These are phyloP conservation scores for Medakamo hakoo DNA, from an alignment of 139 green algal species.

Conservation along the genomic window DNA sequence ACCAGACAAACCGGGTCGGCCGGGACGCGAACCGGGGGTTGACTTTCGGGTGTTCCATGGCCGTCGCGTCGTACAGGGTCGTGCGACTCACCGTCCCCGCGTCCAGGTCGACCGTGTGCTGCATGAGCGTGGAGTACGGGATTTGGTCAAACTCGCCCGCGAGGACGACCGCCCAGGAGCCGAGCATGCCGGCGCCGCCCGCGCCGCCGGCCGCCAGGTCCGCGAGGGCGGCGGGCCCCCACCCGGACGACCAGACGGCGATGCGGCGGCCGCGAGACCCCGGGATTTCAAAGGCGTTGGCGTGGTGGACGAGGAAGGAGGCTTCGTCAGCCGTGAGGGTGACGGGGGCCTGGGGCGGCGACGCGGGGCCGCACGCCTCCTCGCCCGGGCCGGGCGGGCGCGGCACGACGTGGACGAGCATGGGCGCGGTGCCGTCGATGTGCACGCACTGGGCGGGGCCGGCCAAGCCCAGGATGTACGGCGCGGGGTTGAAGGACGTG, in stretches of 20 bases:
- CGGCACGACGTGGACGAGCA: conserved; percentile 6
- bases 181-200: conserved; percentile 6
- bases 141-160: conserved; percentile 10
- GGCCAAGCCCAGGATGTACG: conserved; percentile 12
- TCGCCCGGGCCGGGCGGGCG: not conserved
- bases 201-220: not conserved
- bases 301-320: conserved; percentile 62
- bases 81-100: not conserved
- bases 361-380: not conserved
- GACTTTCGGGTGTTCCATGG: not conserved
- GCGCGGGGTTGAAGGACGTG: not conserved
- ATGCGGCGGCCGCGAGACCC: not conserved
- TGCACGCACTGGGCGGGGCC: conserved; percentile 16
- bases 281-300: conserved; percentile 44
- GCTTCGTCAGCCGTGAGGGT: too few relatives aligned
- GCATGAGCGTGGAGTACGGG: conserved; percentile 9
- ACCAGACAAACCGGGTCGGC: not conserved
- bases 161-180: conserved; percentile 11
- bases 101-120: conserved; percentile 4
- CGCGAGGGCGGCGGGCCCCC: conserved; percentile 2
- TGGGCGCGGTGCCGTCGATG: conserved; percentile 2
- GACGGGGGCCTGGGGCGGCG: not conserved
- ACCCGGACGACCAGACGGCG: conserved; percentile 5
- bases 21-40: not conserved
- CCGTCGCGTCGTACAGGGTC: not conserved